Evolutionary conservation across 2,329 filamentous ascomycete species (phyloP), one percentile per base, ranked within the genome.

Genomic region (Pseudohalonectria lignicola): DNA sequence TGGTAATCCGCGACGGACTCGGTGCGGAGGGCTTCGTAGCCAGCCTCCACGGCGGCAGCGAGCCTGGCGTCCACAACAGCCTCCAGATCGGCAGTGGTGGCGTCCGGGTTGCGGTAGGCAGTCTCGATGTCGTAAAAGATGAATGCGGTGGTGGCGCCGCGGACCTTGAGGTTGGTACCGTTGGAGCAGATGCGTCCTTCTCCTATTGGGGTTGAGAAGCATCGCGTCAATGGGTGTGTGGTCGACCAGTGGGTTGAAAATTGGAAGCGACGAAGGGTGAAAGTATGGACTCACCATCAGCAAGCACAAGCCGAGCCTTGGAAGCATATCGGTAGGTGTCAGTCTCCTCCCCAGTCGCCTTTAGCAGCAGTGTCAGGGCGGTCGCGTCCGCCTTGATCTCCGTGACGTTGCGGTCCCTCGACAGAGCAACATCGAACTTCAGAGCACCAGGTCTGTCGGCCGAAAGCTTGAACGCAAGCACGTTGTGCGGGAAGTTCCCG

Each of bases 401-500:
- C 25, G 32, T 41, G n/a, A 41, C 31, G 13, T 29, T 31, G 7
- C 15, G 17, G 5, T 30, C 36, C 2, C 36, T 20, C 20, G 29
- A 32, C 36, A 28, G 36, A 21, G 17, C 11, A 2, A 38, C 20
- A 31, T 37, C 34, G n/a, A 41, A 39, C 11, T 21, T 34, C 20
- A 41, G n/a, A 3, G 36, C 36, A 5, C 25, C 32, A 19, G 20
- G 20, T 23, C n/a, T 18, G 29, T 34, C 31, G 2, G 35, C 36
- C 36, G 20, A 34, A 4, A 41, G 16, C 6, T 47, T 50, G n/a
- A 62, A 44, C 1, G 53, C 58, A 17, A 64, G 46, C 15, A 60
- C 50, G 28, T 54, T 45, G 26, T 59, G 55, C 5, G 60, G 53
- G 37, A 55, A 49, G 37, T 53, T 59, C 18, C 55, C 58, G 31